These are phyloP conservation scores for Conoideocrella luteorostrata DNA, from an alignment of 2,329 filamentous ascomycete species.

Conservation along the genomic window DNA sequence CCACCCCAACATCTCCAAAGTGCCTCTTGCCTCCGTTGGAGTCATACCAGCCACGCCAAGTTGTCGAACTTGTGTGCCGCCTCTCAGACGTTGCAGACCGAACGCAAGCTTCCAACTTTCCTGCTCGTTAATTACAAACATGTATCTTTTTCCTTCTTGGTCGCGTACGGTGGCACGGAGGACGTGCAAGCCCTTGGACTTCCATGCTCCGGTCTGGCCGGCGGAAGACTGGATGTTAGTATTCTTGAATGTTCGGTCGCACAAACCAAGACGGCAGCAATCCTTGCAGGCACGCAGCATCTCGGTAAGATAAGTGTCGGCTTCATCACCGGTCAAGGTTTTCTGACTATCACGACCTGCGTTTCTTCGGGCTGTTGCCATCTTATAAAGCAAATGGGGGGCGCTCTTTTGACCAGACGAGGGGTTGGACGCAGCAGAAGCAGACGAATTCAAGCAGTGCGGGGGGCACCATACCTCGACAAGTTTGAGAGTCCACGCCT, in stretches of 20 bases:
- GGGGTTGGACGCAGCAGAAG: conserved; percentile 32
- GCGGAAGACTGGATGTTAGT: conserved; percentile 33
- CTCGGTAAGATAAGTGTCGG: conserved; percentile 56
- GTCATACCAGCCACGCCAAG: conserved; percentile 53
- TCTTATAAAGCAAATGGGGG: conserved; percentile 41
- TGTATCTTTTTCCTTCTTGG: conserved; percentile 58
- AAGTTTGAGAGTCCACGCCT: conserved; percentile 92
- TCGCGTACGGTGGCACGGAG: conserved; percentile 59
- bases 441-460: conserved; percentile 47
- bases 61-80: conserved; percentile 53
- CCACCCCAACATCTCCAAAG: conserved; percentile 56
- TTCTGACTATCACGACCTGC: conserved; percentile 43
- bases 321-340: conserved; percentile 55
- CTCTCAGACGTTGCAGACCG: conserved; percentile 53
- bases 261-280: conserved; percentile 51
- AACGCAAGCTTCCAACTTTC: conserved; percentile 63
- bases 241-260: conserved; percentile 37
- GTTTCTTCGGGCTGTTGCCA: conserved; percentile 40
- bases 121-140: conserved; percentile 58
- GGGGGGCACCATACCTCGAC: conserved; percentile 81
- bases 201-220: conserved; percentile 48
- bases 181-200: conserved; percentile 51
- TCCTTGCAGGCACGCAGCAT: conserved; percentile 60
- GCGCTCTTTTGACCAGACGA: conserved; percentile 31
- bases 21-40: conserved; percentile 44